phyloP scores from a whole-genome alignment of 805 yeast species.

The Yarrowia divulgata region DNA sequence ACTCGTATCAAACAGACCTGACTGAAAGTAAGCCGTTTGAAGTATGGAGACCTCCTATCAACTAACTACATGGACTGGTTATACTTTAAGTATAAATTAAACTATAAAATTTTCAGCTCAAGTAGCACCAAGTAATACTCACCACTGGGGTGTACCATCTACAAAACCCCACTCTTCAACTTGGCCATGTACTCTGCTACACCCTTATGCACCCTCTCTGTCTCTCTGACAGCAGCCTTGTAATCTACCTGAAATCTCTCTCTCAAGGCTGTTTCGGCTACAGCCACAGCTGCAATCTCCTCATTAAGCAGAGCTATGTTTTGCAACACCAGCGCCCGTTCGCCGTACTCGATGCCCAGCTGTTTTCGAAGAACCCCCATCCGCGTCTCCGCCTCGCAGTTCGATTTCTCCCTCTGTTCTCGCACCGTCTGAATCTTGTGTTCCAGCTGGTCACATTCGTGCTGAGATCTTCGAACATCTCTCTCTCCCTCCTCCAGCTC shows the following conservation, averaged over 20 bases:
- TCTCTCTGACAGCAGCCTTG: background rate
- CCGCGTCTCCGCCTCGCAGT: background rate
- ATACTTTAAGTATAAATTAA: too few relatives aligned
- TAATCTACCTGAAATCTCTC: background rate
- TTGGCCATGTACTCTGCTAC: background rate
- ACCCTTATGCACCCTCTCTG: background rate
- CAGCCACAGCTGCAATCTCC: background rate
- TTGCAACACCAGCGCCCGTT: background rate
- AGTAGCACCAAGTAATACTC: too few relatives aligned
- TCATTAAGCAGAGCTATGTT: background rate
- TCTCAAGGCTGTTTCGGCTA: background rate
- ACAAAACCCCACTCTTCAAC: background rate
- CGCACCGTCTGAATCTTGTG: background rate
- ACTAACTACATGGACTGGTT: too few relatives aligned
- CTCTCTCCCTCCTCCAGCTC: background rate
- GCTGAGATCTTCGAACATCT: constrained; percentile 1
- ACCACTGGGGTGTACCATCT: too few relatives aligned
- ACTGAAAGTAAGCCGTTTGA: too few relatives aligned
- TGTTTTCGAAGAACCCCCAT: background rate
- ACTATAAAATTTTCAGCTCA: too few relatives aligned
- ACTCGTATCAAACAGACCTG: too few relatives aligned
- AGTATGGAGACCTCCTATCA: too few relatives aligned
- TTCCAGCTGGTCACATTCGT: constrained; percentile 15
- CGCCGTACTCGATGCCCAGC: constrained; percentile 9
- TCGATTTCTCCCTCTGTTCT: background rate